Base-by-base conservation (phyloP, 179 eudicot species). In the Heliamphora pulchella region DNA sequence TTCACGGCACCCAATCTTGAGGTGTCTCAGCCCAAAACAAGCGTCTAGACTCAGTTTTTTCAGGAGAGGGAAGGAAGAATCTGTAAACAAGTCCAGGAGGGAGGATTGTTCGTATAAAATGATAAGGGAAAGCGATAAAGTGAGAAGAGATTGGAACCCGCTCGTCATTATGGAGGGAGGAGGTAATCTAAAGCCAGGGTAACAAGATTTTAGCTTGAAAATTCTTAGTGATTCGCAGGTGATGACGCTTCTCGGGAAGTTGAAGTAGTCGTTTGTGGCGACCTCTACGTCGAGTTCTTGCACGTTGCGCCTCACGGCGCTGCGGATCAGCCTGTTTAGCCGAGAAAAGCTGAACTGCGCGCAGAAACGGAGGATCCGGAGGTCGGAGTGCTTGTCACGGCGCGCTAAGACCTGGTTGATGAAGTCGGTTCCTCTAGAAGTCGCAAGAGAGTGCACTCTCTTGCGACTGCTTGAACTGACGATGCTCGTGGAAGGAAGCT, bases 241-340 rank as follows among this genome's bases (percentile, higher is more conserved):
- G 0, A 81, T 63, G n/a, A 89, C 74, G 8, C 89, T 78, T 44
- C 92, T 78, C 0, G 96, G 92, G 51, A 91, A 79, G 50, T 85
- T 90, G 58, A 91, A 91, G 20, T 66, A 80, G 31, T 90, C 92
- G 44, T 82, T 66, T 0, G 90, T 90, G 0, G 80, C 62, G 4
- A 89, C 85, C 50, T 86, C 89, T 3, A 90, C 65, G 43, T 91
- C 96, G 3, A 91, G 89, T 9, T 89, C 91, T 69, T 85, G 87
- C 5, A 91, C 93, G 41, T 86, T 87, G 6, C 54, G 83, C 73
- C 79, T 75, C 10, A 87, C 84, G 0, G 96, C 91, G 2, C 80
- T 58, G 1, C 91, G 86, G n/a, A 91, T 88, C 79, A 91, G 41
- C 6, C 59, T 72, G 43, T 85, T 82, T 4, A 91, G 82, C 1